These are phyloP conservation scores for Claviceps fusiformis DNA, from an alignment of 2,329 filamentous ascomycete species.

Conservation along the genomic window DNA sequence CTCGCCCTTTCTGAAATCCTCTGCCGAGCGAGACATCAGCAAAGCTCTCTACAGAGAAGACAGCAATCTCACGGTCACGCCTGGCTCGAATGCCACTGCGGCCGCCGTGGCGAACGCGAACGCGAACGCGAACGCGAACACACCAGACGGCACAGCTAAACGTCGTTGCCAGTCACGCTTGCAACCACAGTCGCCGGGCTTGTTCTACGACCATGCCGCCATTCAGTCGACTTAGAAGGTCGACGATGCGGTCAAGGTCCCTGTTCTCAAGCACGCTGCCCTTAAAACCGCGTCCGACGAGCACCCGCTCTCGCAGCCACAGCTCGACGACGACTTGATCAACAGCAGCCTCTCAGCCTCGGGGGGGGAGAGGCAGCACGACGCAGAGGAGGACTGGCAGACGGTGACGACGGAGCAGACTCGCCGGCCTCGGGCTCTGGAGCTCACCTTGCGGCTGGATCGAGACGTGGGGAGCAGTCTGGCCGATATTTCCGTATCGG, in stretches of 20 bases:
- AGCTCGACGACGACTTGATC: neutral
- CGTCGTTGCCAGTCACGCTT: neutral
- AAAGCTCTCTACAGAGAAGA: slow-evolving; percentile 21
- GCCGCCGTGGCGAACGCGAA: too few species aligned
- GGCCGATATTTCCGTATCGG: slow-evolving; percentile 31
- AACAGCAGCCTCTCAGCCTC: slow-evolving; percentile 3
- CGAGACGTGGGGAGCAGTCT: slow-evolving; percentile 29
- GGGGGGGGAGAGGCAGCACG: slow-evolving; percentile 4
- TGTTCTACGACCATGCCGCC: slow-evolving; percentile 24
- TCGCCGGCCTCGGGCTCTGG: slow-evolving; percentile 10
- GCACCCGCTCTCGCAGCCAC: slow-evolving; percentile 4
- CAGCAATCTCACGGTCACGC: slow-evolving; percentile 8
- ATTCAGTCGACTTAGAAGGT: slow-evolving; percentile 27
- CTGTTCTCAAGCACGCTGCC: slow-evolving; percentile 12
- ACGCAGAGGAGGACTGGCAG: slow-evolving; percentile 21
- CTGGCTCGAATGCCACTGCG: neutral
- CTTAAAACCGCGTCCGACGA: neutral
- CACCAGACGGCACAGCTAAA: neutral
- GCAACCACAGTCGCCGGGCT: slow-evolving; percentile 5
- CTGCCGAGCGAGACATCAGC: slow-evolving; percentile 30
- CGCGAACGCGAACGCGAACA: neutral
- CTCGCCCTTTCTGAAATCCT: slow-evolving; percentile 22
- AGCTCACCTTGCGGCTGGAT: slow-evolving; percentile 9
- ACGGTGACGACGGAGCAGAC: slow-evolving; percentile 20
- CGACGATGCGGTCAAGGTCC: slow-evolving; percentile 25